Conservation (phyloP, 2,329 filamentous ascomycete genomes). For the Magnaporthiopsis rhizophila region DNA sequence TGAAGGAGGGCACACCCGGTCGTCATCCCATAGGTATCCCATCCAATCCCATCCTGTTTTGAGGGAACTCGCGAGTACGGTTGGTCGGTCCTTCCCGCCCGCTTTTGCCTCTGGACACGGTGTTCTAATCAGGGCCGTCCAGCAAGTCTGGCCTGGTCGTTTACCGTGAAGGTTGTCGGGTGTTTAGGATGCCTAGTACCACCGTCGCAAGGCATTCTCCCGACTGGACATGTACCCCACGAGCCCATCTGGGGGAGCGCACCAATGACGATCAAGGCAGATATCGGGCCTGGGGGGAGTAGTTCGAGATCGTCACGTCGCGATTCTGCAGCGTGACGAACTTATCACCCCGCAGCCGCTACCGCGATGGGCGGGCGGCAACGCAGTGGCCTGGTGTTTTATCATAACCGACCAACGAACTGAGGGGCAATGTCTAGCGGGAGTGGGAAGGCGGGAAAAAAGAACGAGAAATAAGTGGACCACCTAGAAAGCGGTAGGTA, state of each 20-base stretch:
- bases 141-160: background rate
- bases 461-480: background rate
- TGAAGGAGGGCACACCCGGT: background rate
- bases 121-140: background rate
- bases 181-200: background rate
- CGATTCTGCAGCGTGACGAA: background rate
- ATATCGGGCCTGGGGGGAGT: background rate
- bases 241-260: background rate
- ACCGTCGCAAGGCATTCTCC: background rate
- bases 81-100: background rate
- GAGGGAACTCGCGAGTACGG: background rate
- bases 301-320: background rate
- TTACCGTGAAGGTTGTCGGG: too few species aligned
- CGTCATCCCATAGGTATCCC: too few species aligned
- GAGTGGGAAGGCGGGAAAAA: background rate
- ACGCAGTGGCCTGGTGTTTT: background rate
- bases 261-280: background rate
- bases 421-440: background rate
- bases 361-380: too few species aligned
- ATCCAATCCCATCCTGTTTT: background rate
- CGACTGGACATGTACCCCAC: background rate
- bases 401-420: background rate
- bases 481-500: too few species aligned
- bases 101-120: background rate
- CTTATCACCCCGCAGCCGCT: too few species aligned